Evolutionary conservation across 305 asterid species (phyloP).

Genomic region (Ilex paraguariensis): DNA sequence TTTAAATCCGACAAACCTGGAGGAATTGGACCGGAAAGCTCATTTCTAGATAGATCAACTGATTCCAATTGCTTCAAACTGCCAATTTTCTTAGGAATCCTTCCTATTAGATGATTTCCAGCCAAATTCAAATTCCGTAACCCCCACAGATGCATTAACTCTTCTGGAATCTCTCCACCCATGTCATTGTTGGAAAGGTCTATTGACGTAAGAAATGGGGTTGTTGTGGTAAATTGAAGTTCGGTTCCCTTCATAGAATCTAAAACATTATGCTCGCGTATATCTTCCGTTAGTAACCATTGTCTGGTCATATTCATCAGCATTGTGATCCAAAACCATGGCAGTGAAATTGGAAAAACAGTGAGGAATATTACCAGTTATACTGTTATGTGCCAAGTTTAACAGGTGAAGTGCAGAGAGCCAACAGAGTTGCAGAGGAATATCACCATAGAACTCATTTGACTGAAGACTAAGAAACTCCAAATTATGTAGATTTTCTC

Average conservation of each 20-base stretch:
- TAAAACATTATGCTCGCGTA: background rate
- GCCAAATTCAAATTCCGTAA: background rate
- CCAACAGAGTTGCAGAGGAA: background rate
- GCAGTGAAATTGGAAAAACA: background rate
- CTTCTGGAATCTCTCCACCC: background rate
- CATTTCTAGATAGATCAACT: background rate
- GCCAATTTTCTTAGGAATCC: background rate
- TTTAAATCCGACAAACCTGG: background rate
- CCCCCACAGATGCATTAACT: background rate
- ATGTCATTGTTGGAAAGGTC: background rate
- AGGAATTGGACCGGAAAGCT: too few relatives aligned
- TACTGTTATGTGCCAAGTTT: background rate
- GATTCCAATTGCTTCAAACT: background rate
- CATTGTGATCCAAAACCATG: too few relatives aligned
- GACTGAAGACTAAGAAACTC: slow-evolving; percentile 4
- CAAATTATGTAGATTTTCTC: background rate
- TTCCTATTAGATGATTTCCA: background rate
- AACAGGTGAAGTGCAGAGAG: background rate
- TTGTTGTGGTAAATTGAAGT: background rate
- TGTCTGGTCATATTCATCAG: too few relatives aligned
- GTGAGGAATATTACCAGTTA: background rate
- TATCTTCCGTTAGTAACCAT: too few relatives aligned
- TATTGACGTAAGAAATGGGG: background rate
- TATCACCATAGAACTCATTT: background rate
- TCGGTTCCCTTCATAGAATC: background rate